A percentile compares a stretch with the other conserved stretches of the same genome.
phyloP scores from a whole-genome alignment of 768 basidiomycete species.

The Suillus discolor region DNA sequence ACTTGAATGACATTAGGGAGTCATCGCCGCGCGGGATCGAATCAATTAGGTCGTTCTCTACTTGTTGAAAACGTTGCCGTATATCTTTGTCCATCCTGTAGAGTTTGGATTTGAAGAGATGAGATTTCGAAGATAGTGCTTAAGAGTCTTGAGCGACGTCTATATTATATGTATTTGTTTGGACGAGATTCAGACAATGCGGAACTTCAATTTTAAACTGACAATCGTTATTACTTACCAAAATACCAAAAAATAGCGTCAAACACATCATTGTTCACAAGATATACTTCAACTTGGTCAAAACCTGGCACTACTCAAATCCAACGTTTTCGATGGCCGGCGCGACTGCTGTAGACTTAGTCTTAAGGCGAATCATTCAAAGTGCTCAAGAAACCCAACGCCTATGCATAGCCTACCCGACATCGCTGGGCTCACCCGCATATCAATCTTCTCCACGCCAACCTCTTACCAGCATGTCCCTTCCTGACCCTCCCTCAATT shows the following conservation, averaged over 20 bases:
- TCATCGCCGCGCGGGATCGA: background rate
- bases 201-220: conserved; percentile 11
- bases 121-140: too few species aligned
- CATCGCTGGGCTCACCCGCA: background rate
- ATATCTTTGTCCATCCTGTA: background rate
- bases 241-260: background rate
- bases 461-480: background rate
- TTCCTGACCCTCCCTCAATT: conserved; percentile 14
- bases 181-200: conserved; percentile 14
- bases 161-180: background rate
- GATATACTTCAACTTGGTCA: background rate
- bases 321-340: background rate
- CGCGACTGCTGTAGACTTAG: background rate
- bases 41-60: background rate
- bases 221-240: background rate
- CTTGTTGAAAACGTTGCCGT: conserved; percentile 3
- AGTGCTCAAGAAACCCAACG: background rate
- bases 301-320: background rate
- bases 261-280: background rate
- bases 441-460: background rate
- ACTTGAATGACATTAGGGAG: background rate
- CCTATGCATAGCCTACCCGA: too few species aligned
- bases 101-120: background rate
- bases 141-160: too few species aligned
- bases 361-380: background rate